These are phyloP conservation scores for Paralagenidium karlingii DNA, from an alignment of 352 stramenopile species.

Conservation along the genomic window DNA sequence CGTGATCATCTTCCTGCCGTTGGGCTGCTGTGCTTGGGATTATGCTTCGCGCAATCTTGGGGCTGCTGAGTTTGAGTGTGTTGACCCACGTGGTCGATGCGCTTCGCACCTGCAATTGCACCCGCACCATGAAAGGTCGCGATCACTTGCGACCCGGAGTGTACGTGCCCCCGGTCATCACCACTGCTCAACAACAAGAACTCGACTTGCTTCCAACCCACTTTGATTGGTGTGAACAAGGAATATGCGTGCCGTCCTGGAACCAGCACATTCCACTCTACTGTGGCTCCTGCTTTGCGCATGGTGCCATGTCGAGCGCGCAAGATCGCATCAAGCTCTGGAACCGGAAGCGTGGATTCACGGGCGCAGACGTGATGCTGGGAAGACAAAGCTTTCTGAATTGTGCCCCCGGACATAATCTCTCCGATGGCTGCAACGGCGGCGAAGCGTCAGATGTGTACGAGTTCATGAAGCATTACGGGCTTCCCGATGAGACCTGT, in stretches of 20 bases:
- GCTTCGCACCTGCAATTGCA: no score
- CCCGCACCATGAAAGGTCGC: slow-evolving; percentile 62
- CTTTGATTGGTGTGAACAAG: slow-evolving; percentile 86
- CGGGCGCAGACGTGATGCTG: slow-evolving; percentile 64
- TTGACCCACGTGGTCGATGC: no score
- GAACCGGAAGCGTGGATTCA: slow-evolving; percentile 26
- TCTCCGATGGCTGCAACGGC: slow-evolving; percentile 51
- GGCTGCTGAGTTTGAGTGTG: no score
- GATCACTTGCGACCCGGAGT: slow-evolving; percentile 50
- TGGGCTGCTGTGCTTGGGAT: no score
- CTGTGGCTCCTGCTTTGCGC: slow-evolving; percentile 77
- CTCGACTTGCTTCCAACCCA: slow-evolving; percentile 31
- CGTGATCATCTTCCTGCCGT: no score
- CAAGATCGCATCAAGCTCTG: slow-evolving; percentile 79
- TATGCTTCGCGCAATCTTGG: no score
- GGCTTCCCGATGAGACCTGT: slow-evolving; percentile 66
- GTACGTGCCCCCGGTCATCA: slow-evolving; percentile 19
- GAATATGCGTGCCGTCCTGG: slow-evolving; percentile 69
- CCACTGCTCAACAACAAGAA: slow-evolving; percentile 22
- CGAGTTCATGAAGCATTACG: slow-evolving; percentile 67
- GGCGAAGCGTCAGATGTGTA: slow-evolving; percentile 65
- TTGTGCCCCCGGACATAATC: slow-evolving; percentile 52
- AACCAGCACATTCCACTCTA: slow-evolving; percentile 81
- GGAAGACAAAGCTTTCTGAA: slow-evolving; percentile 74
- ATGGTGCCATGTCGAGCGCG: slow-evolving; percentile 62